Evolutionary conservation across 164 flowering plant species (phyloP).

Genomic region (Macadamia integrifolia): DNA sequence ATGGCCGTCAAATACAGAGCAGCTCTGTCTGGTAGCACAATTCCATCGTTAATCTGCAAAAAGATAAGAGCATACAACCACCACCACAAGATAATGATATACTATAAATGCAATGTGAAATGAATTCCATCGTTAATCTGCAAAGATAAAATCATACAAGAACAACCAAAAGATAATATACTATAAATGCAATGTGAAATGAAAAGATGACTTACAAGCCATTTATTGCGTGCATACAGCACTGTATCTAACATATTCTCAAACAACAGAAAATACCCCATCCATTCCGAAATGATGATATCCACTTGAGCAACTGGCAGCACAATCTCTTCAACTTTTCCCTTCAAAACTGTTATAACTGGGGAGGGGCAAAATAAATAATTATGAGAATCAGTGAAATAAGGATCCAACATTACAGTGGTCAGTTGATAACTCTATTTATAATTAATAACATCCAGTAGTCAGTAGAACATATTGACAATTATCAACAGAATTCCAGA

Average conservation of each 20-base stretch:
- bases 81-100: background rate
- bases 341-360: slow-evolving; percentile 94
- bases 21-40: slow-evolving; percentile 87
- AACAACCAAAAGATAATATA: background rate
- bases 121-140: too few species aligned
- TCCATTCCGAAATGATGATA: slow-evolving; percentile 96
- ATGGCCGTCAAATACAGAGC: slow-evolving; percentile 89
- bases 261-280: slow-evolving; percentile 92
- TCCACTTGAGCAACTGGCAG: slow-evolving; percentile 91
- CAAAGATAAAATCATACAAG: too few species aligned
- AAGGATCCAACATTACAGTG: background rate
- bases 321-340: slow-evolving; percentile 86
- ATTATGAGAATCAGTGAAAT: background rate
- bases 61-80: background rate
- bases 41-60: slow-evolving; percentile 60
- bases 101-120: background rate
- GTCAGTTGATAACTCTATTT: too few species aligned
- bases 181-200: background rate
- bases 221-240: slow-evolving; percentile 93
- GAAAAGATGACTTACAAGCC: slow-evolving; percentile 74
- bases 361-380: slow-evolving; percentile 13
- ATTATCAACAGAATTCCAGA: background rate
- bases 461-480: background rate
- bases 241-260: slow-evolving; percentile 96
- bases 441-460: too few species aligned